Evolutionary conservation across 2,329 filamentous ascomycete genomes (phyloP).

Genomic region (Exophiala lecanii-corni): DNA sequence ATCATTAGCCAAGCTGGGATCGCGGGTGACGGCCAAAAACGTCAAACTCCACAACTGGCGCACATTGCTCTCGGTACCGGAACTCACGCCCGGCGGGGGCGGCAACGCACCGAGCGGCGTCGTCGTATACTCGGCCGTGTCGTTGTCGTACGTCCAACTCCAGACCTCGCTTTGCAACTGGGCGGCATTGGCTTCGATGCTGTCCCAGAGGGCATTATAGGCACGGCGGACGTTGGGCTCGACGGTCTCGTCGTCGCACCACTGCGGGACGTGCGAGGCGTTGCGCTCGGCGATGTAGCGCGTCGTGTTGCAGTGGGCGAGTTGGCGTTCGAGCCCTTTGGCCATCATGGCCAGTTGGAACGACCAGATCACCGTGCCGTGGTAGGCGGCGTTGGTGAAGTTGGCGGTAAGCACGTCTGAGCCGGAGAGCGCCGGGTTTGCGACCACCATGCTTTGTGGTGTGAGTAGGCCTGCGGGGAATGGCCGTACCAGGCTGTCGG

Average conservation of each 20-base stretch:
- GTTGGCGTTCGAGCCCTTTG: conserved; percentile 54
- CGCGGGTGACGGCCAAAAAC: conserved; percentile 51
- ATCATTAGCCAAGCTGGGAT: conserved; percentile 27
- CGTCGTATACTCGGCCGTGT: conserved; percentile 41
- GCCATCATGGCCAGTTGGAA: conserved; percentile 65
- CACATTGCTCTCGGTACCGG: conserved; percentile 48
- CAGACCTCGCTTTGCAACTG: conserved; percentile 57
- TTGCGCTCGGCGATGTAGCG: not conserved
- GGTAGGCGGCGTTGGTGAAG: conserved; percentile 56
- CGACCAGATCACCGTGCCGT: conserved; percentile 61
- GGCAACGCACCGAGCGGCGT: conserved; percentile 50
- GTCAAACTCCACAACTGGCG: conserved; percentile 56
- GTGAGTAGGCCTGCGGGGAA: conserved; percentile 58
- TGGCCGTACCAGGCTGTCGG: conserved; percentile 52
- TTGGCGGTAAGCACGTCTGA: conserved; percentile 45
- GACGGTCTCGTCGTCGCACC: conserved; percentile 47
- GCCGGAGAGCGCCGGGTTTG: conserved; percentile 56
- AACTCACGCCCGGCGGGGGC: conserved; percentile 40
- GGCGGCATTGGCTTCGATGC: conserved; percentile 52
- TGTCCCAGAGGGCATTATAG: conserved; percentile 58
- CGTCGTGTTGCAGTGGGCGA: conserved; percentile 46
- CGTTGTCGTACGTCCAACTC: conserved; percentile 54
- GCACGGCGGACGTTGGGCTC: conserved; percentile 45
- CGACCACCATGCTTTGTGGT: conserved; percentile 53
- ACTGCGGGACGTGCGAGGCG: conserved; percentile 34